A percentile compares a stretch with the other conserved stretches of the same genome.
Conservation (phyloP, 495 filamentous ascomycete species). For the Aspergillus sparsus region DNA sequence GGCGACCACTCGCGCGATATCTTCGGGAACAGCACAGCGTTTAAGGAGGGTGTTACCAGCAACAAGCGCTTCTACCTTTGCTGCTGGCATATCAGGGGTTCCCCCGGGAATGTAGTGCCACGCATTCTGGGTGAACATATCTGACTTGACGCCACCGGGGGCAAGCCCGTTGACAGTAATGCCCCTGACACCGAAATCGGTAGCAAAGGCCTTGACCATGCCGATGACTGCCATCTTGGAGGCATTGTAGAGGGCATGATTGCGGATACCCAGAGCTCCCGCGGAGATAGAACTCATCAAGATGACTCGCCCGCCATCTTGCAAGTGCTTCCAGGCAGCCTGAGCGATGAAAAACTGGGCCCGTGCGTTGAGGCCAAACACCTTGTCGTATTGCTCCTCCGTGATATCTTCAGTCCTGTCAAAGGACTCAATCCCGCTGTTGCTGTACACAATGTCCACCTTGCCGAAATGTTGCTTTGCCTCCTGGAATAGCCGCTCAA, state of each 20-base stretch:
- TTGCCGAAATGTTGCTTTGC: not conserved
- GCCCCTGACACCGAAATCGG: not conserved
- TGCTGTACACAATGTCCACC: not conserved
- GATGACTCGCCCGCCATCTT: not conserved
- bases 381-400: not conserved
- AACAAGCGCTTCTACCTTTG: not conserved
- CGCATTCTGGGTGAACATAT: not conserved
- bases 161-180: not conserved
- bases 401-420: not conserved
- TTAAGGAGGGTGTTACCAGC: not conserved
- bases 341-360: not conserved
- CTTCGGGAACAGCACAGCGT: not conserved
- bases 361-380: not conserved
- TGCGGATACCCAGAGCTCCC: not conserved
- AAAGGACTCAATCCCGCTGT: not conserved
- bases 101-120: not conserved
- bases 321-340: not conserved
- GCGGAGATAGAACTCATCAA: not conserved
- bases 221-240: not conserved
- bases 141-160: not conserved
- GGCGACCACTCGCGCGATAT: constrained; percentile 4
- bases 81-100: not conserved
- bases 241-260: not conserved
- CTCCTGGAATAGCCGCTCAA: not conserved
- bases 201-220: not conserved